Percentiles rank a stretch among this genome's conserved stretches.
Conservation (phyloP, 805 yeast species). For the Ascoidea rubescens region DNA sequence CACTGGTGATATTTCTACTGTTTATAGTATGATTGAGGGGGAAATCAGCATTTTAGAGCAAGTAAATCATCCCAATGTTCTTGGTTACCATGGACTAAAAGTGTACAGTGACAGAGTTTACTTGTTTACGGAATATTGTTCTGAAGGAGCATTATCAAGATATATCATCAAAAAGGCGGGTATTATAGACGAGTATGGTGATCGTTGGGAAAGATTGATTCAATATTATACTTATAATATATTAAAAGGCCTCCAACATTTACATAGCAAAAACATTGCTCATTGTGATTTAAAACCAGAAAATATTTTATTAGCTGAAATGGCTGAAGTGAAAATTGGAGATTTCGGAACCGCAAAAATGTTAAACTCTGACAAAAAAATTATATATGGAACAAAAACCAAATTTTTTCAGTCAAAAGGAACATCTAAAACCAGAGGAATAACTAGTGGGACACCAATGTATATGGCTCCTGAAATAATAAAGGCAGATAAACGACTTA, state of each 20-base stretch:
- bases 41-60: slow-evolving; percentile 95
- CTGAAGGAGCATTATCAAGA: slow-evolving; percentile 84
- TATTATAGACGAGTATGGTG: slow-evolving; percentile 64
- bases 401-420: neutral
- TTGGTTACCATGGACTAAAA: slow-evolving; percentile 93
- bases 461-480: neutral
- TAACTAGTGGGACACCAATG: slow-evolving; percentile 9
- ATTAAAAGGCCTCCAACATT: slow-evolving; percentile 89
- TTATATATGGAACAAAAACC: neutral
- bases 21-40: slow-evolving; percentile 82
- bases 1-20: slow-evolving; percentile 66
- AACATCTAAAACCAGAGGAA: slow-evolving; percentile 5
- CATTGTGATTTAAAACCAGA: slow-evolving; percentile 97
- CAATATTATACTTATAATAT: slow-evolving; percentile 84
- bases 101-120: slow-evolving; percentile 92
- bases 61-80: slow-evolving; percentile 92
- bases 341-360: slow-evolving; percentile 97
- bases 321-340: slow-evolving; percentile 86
- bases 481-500: neutral
- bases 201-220: slow-evolving; percentile 88
- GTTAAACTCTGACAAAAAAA: neutral
- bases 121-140: slow-evolving; percentile 95
- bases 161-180: neutral
- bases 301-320: slow-evolving; percentile 76
- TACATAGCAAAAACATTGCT: slow-evolving; percentile 90